A percentile compares a stretch with the other conserved stretches of the same genome.
Evolutionary conservation across 805 yeast species (phyloP).

Genomic region (Zygosaccharomyces lentus): DNA sequence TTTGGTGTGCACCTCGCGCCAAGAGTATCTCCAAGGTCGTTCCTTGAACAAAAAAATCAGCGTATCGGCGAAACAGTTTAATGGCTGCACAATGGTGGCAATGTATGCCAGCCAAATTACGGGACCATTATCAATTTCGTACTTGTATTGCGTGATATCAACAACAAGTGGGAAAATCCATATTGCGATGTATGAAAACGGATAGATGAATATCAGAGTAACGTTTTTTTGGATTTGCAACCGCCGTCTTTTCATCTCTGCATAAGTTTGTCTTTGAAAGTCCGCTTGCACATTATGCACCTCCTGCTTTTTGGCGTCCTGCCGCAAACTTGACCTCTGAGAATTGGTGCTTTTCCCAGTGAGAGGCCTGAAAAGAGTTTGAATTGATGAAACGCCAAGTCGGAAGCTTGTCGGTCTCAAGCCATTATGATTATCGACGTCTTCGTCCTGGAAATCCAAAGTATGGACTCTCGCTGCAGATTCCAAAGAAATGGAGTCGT

Average conservation of each 20-base stretch:
- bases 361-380: slow-evolving; percentile 1
- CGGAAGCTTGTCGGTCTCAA: not conserved
- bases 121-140: slow-evolving; percentile 46
- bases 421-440: not conserved
- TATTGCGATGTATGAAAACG: slow-evolving; percentile 69
- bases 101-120: slow-evolving; percentile 59
- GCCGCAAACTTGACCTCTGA: not conserved
- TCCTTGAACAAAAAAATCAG: slow-evolving; percentile 73
- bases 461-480: not conserved
- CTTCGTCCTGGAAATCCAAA: not conserved
- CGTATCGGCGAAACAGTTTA: slow-evolving; percentile 74
- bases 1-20: slow-evolving; percentile 26
- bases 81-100: slow-evolving; percentile 75
- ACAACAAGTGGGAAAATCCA: slow-evolving; percentile 80
- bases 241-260: slow-evolving; percentile 58
- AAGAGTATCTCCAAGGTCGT: slow-evolving; percentile 63
- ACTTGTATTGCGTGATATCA: slow-evolving; percentile 53
- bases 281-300: slow-evolving; percentile 27
- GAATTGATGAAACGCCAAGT: not conserved
- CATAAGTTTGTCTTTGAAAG: slow-evolving; percentile 58
- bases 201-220: slow-evolving; percentile 76
- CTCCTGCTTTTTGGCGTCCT: not conserved
- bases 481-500: not conserved
- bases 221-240: slow-evolving; percentile 69
- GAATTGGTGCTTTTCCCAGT: not conserved